Evolutionary conservation across 768 basidiomycete species (phyloP), one percentile per base, ranked within the genome.

Genomic region (Mycena haematopus): DNA sequence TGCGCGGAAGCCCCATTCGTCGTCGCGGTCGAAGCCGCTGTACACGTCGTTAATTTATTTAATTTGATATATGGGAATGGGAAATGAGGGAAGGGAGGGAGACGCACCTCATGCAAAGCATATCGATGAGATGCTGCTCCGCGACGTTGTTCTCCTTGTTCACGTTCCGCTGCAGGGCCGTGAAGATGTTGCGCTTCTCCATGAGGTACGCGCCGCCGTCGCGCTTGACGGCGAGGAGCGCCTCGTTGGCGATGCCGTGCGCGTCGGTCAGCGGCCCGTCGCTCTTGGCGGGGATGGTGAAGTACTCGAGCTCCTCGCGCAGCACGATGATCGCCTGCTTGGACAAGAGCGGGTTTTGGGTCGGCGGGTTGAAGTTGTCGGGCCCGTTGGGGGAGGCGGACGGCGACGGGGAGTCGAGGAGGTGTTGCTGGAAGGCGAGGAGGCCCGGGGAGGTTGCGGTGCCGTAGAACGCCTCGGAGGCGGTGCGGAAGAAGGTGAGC

Each of bases 271-370:
- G 78, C 71, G 17, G 89, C 86, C n/a, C 40, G 3, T 17, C 40
- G 19, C 19, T 42, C 69, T 85, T 87, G 15, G 92, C 90, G 2
- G 96, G 95, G 64, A 99, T 98, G 36, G 94, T 90, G 68, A 99
- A 99, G 74, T 99, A 99, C 76, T 99, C 97, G 56, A 99, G 83
- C 78, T 99, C 97, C 75, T 99, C 97, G 29, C 97, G 86, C 27
- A 99, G 87, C 51, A 99, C 96, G 69, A 99, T 99, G 72, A 99
- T 98, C 29, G 96, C 96, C 76, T 99, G 97, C 78, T 99, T 98
- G 51, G 89, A 85, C 56, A 98, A 82, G 42, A 99, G 83, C 0
- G 97, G 97, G 72, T 98, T 99, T 74, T 95, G 92, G n/a, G n/a
- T n/a, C 54, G 87, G 84, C 8, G 89, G 84, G 21, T 81, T 80